A percentile compares a stretch with the other conserved stretches of the same genome.
These are phyloP conservation scores for Trichoderma koningiopsis DNA, from an alignment of 2,329 filamentous ascomycete genomes.

Conservation along the genomic window DNA sequence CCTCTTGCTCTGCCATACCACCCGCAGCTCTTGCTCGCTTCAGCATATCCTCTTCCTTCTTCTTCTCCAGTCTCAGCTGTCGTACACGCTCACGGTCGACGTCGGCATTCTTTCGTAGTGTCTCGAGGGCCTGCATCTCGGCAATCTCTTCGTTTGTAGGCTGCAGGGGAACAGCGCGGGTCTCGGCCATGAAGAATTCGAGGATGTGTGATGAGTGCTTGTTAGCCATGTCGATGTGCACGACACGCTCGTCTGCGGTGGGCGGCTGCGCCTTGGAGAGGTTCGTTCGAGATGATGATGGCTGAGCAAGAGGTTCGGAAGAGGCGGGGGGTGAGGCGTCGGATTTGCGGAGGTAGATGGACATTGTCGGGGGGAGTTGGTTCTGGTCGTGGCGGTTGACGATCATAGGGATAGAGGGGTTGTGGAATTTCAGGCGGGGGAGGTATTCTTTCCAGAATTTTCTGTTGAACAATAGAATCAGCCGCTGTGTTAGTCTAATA, in stretches of 20 bases:
- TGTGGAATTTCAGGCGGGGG: conserved; percentile 90
- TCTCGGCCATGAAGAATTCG: conserved; percentile 61
- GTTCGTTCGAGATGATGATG: conserved; percentile 51
- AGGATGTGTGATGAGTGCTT: conserved; percentile 65
- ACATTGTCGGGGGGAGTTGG: conserved; percentile 60
- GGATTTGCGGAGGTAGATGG: conserved; percentile 61
- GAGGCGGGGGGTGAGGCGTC: conserved; percentile 33
- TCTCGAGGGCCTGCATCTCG: conserved; percentile 60
- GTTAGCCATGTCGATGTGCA: conserved; percentile 65
- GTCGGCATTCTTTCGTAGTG: conserved; percentile 52
- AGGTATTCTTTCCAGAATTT: conserved; percentile 88
- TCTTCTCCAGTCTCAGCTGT: conserved; percentile 58
- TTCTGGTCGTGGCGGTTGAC: conserved; percentile 68
- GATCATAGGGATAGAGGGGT: conserved; percentile 81
- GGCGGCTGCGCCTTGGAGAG: conserved; percentile 53
- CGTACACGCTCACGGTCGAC: conserved; percentile 57
- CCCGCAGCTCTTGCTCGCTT: conserved; percentile 45
- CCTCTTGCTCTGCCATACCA: conserved; percentile 41
- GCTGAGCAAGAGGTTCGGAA: conserved; percentile 42
- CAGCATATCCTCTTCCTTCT: conserved; percentile 60
- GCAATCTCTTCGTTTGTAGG: conserved; percentile 61
- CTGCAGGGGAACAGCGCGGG: conserved; percentile 59
- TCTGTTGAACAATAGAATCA: conserved; percentile 47
- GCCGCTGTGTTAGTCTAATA: neutral
- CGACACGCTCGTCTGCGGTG: conserved; percentile 50